These are phyloP conservation scores for Potentilla sterilis DNA, from an alignment of 306 rosid species.

Conservation along the genomic window DNA sequence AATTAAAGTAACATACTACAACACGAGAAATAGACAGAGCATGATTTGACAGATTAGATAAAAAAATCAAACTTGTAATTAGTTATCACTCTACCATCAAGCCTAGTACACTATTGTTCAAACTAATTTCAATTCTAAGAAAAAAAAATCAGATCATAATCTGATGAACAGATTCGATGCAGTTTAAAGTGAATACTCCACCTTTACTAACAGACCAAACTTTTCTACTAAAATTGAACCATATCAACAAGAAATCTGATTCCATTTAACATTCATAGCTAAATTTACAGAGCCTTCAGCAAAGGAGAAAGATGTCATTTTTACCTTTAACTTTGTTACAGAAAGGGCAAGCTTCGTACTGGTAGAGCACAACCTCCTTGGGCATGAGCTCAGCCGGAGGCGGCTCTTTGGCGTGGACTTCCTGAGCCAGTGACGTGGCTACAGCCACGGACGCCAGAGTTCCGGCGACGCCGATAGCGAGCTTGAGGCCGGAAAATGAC, in stretches of 20 bases:
- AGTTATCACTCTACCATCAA: not conserved
- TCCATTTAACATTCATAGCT: not conserved
- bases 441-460: conserved; percentile 41
- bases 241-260: no score
- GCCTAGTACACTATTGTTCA: not conserved
- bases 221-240: no score
- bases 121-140: not conserved
- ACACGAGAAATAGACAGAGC: not conserved
- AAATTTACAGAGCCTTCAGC: not conserved
- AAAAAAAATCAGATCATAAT: no score
- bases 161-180: not conserved
- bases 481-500: conserved; percentile 18
- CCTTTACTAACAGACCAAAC: no score
- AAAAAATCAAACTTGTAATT: not conserved
- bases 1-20: conserved; percentile 8
- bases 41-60: not conserved
- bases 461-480: conserved; percentile 57
- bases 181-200: no score
- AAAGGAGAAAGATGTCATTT: not conserved
- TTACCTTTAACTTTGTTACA: conserved; percentile 92
- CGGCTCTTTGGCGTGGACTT: conserved; percentile 75
- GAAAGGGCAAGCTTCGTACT: conserved; percentile 93
- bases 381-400: conserved; percentile 59
- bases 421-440: conserved; percentile 38
- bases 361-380: conserved; percentile 77